Evolutionary conservation across 164 flowering plant genomes (phyloP), one percentile per base, ranked within the genome.

Genomic region (Magnolia changhungtana): DNA sequence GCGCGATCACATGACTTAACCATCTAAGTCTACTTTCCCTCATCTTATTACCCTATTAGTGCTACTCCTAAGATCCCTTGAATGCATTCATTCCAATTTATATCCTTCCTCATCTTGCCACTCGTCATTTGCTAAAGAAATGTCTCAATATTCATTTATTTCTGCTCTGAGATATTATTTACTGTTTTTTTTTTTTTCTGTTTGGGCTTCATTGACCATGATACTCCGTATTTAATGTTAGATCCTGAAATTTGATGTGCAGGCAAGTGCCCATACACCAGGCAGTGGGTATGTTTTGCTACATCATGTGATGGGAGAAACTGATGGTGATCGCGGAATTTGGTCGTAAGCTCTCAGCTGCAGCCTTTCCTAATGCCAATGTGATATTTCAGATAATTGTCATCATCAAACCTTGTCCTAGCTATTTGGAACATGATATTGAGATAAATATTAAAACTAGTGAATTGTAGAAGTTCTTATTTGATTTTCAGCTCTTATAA

Each of bases 291-390:
- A 96, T 84, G 97, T 96, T 78, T 81, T 96, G 82, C 90, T 96
- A 49, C 99, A 96, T 86, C 99, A 96, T 80, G 91, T 94, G 73
- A 96, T 96, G 98, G 99, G 99, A 80, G 97, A 92, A 88, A 91
- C 99, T 63, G 94, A 94, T 80, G 97, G 97, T 13, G 91, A 90
- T 13, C 97, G 91, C 69, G 96, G 96, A 69, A 85, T 96, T 82
- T 96, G 97, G 98, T 92, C 97, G 97, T 93, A 89, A 55, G 97
- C 87, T 87, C 72, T 85, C 79, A 73, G 69, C 61, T 67, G 10
- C 66, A 23, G 59, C 20, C 9, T 68, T 72, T 77, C 49, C 27
- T 50, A 7, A 70, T 55, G 61, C 61, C 16, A 55, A 55, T 10
- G 61, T 11, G 61, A 55, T 55, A 55, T 16, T 55, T 55, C 61